Conservation (phyloP, 202 grass and related monocot genomes). For the Schoenoplectus triqueter region DNA sequence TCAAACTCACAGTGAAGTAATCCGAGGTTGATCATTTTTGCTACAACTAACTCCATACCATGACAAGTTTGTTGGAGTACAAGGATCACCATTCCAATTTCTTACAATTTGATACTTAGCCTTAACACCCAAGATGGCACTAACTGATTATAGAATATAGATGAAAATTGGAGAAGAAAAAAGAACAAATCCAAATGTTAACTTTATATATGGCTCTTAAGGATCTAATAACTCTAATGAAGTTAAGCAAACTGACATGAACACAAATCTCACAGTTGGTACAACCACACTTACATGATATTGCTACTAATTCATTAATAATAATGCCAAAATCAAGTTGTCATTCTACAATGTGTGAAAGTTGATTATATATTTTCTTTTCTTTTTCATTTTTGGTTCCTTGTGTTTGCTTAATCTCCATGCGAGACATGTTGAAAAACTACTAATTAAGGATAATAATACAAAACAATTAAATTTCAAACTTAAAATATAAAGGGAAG, state of each 20-base stretch:
- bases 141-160: constrained; percentile 34
- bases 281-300: not conserved
- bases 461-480: not conserved
- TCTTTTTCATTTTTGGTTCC: not conserved
- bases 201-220: not conserved
- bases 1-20: constrained; percentile 41
- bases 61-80: constrained; percentile 29
- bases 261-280: not conserved
- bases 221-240: not conserved
- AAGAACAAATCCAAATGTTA: not conserved
- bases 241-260: not conserved
- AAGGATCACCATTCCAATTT: constrained; percentile 52
- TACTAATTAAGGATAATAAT: not conserved
- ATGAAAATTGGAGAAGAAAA: not conserved
- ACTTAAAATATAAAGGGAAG: too few relatives aligned
- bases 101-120: constrained; percentile 28
- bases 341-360: not conserved
- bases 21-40: constrained; percentile 10
- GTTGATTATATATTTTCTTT: not conserved
- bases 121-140: constrained; percentile 20
- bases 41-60: constrained; percentile 46
- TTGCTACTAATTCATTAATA: not conserved
- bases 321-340: not conserved
- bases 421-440: too few relatives aligned
- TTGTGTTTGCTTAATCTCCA: not conserved